These are phyloP conservation scores for Cystobasidiaceae sp. DNA, from an alignment of 1,284 basidiomycete genomes.

Conservation along the genomic window DNA sequence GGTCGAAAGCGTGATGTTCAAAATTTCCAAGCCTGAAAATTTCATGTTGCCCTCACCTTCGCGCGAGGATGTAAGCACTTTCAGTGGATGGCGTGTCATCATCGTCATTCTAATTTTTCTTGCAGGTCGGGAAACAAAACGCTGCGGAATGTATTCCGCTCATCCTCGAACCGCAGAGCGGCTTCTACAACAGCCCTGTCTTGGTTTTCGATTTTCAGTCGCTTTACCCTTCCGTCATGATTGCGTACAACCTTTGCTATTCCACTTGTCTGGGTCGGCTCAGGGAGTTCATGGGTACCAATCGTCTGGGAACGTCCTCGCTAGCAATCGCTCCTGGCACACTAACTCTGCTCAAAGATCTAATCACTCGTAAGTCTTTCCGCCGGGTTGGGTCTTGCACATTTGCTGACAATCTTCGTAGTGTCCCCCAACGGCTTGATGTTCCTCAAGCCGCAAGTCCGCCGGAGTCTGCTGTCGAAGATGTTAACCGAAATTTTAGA, in stretches of 20 bases:
- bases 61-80: slow-evolving; percentile 62
- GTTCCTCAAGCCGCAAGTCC: slow-evolving; percentile 79
- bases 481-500: slow-evolving; percentile 92
- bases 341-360: slow-evolving; percentile 62
- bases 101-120: neutral
- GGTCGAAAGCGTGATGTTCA: slow-evolving; percentile 96
- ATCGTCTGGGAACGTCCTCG: slow-evolving; percentile 76
- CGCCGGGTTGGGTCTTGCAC: neutral
- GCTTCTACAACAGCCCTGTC: slow-evolving; percentile 86
- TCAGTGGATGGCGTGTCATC: neutral
- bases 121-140: slow-evolving; percentile 87
- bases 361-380: slow-evolving; percentile 61
- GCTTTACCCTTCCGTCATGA: slow-evolving; percentile 95
- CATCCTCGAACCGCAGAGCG: slow-evolving; percentile 88
- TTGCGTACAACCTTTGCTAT: slow-evolving; percentile 96
- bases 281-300: slow-evolving; percentile 72
- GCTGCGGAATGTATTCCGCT: slow-evolving; percentile 91
- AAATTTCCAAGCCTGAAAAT: slow-evolving; percentile 94
- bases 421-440: slow-evolving; percentile 92
- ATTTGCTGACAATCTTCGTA: slow-evolving; percentile 45
- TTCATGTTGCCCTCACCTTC: slow-evolving; percentile 83
- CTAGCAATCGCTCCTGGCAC: slow-evolving; percentile 66
- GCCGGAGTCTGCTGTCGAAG: slow-evolving; percentile 76
- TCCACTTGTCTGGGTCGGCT: slow-evolving; percentile 92
- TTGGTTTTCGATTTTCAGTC: slow-evolving; percentile 93